Evolutionary conservation across 176 grass and related monocot genomes (phyloP), one percentile per base, ranked within the genome.

Genomic region (Melocanna baccifera): DNA sequence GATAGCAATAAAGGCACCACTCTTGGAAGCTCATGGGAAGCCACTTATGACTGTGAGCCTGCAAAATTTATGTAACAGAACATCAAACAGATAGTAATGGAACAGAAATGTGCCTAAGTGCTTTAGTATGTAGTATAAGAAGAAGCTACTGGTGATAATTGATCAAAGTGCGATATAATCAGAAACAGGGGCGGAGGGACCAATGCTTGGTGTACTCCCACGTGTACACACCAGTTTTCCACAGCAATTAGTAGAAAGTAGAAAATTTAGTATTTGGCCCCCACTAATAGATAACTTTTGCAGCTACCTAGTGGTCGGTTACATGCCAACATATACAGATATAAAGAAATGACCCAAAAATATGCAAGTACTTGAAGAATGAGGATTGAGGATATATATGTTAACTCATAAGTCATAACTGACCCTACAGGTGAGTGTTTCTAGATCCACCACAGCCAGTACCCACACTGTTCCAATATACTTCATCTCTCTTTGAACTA

Each of bases 31-130:
- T 86, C 83, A 83, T 84, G 68, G 43, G 39, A 79, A 46, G 18
- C 25, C 67, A 74, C 73, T 69, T 66, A 69, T 56, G 10, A 75
- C 22, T 46, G 20, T 71, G 45, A 76, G 45, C 83, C 90, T 92
- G 74, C 39, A 86, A 69, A 85, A 80, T 55, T 22, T 61, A 83
- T 69, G 34, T 32, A 83, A 55, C 42, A 53, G 26, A 63, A 78
- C 13, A 50, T 92, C 59, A 92, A 77, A 5, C 3, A 28, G 42
- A 72, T 46, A 59, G 71, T 82, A 72, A 25, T 64, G 56, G 25
- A 79, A 65, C 45, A 65, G 13, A 75, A 40, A 47, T 75, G 51
- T 53, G 51, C 59, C 29, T 76, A 47, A 66, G 18, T 53, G 51
- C 45, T 14, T 84, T 42, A 56, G 37, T 75, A 52, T 66, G 58